Evolutionary conservation across 352 stramenopile genomes (phyloP), one percentile per base, ranked within the genome.

Genomic region (Globisporangium viniferum): DNA sequence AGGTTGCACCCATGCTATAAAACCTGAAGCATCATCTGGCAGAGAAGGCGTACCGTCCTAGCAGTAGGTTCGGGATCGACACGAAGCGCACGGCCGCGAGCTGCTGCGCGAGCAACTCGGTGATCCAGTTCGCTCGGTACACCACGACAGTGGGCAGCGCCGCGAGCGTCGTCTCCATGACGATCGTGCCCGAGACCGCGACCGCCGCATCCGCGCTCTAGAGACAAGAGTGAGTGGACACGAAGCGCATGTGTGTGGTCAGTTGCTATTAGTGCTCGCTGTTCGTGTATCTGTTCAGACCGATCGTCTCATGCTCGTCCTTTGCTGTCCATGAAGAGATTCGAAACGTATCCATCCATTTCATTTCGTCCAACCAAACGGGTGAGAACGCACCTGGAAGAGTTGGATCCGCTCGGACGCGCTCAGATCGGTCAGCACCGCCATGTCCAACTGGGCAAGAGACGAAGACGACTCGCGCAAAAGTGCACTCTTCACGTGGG

Each of bases 61-160:
- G 72, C 20, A 94, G 66, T 0, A 94, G 68, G 61, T 92, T 94
- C 10, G 86, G 86, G 20, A 94, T 67, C 7, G 86, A 92, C n/a
- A 94, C 84, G 59, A 86, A 92, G 3, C 72, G 70, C n/a, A 92
- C 86, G 9, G 82, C 77, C 27, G 80, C 82, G 22, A 92, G 66
- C 12, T 66, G 68, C 59, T 77, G 73, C 4, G 75, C 82, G 46
- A 92, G 71, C 61, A 79, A 65, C 59, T 91, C 84, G 0, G 86
- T 92, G 24, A 94, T 1, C 7, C 55, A 61, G 53, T 92, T 93
- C 10, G 84, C 82, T 10, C 83, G 82, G 54, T 92, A 94, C 36
- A 94, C 82, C 29, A 90, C 82, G 14, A 92, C 65, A 0, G 84
- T 94, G 2, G 84, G 82, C 18, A 91, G 64, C 36, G 41, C 73